Evolutionary conservation across 164 flowering plant species (phyloP).

Genomic region (Vitis cinerea): DNA sequence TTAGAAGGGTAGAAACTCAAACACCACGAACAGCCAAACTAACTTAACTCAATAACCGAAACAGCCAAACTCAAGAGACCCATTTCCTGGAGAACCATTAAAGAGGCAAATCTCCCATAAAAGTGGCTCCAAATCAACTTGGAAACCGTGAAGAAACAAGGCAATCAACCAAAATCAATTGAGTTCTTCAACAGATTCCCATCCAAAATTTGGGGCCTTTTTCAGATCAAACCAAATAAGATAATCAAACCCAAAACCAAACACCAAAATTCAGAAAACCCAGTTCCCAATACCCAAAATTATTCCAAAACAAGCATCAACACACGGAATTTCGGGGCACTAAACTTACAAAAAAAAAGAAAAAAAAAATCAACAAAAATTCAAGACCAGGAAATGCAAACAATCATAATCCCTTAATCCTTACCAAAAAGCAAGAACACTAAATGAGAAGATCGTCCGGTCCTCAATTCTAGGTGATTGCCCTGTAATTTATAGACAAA

Average conservation of each 20-base stretch:
- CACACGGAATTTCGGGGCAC: too few species aligned
- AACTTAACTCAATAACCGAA: not conserved
- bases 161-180: not conserved
- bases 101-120: not conserved
- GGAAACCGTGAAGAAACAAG: too few species aligned
- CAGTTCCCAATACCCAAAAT: not conserved
- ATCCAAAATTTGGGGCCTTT: not conserved
- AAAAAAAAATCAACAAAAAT: too few species aligned
- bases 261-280: constrained; percentile 2
- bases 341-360: too few species aligned
- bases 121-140: too few species aligned
- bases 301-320: not conserved
- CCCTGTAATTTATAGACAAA: too few species aligned
- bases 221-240: not conserved
- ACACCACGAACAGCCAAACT: too few species aligned
- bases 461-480: too few species aligned
- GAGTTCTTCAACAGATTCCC: not conserved
- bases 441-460: too few species aligned
- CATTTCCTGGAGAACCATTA: not conserved
- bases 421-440: too few species aligned
- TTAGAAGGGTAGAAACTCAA: not conserved
- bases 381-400: too few species aligned
- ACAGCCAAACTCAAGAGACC: not conserved
- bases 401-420: too few species aligned
- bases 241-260: not conserved